Conservation (phyloP, 2,329 filamentous ascomycete species). For the Sporothrix variecibatus region DNA sequence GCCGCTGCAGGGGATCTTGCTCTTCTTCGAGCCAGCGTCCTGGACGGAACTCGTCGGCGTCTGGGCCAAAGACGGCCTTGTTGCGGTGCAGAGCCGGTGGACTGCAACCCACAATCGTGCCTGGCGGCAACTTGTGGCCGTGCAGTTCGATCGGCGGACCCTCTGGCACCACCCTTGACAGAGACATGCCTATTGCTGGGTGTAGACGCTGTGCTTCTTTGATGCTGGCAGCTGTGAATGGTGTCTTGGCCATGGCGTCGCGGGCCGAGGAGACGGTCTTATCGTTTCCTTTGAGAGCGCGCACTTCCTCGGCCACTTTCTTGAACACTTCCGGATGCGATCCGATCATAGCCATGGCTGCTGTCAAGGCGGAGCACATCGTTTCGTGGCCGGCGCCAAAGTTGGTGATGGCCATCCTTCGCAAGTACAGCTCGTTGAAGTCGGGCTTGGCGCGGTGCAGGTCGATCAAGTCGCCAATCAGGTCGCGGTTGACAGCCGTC, state of each 20-base stretch:
- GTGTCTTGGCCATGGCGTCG: conserved; percentile 32
- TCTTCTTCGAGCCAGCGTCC: conserved; percentile 48
- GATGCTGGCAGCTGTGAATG: conserved; percentile 48
- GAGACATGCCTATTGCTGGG: conserved; percentile 55
- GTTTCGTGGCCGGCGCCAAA: conserved; percentile 60
- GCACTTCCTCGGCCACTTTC: conserved; percentile 39
- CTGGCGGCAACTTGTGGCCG: conserved; percentile 45
- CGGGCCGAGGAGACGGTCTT: conserved; percentile 34
- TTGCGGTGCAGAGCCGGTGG: conserved; percentile 55
- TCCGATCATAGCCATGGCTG: conserved; percentile 51
- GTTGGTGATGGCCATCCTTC: conserved; percentile 56
- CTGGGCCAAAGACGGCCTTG: conserved; percentile 49
- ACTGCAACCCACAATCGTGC: conserved; percentile 54
- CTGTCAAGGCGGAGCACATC: conserved; percentile 54
- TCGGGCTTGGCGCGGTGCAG: conserved; percentile 49
- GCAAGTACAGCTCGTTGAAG: conserved; percentile 51
- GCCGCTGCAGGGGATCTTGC: conserved; percentile 32
- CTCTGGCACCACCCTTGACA: conserved; percentile 49
- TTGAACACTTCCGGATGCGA: conserved; percentile 40
- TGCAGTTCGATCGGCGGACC: conserved; percentile 40
- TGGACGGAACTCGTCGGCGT: conserved; percentile 48
- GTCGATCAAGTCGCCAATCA: conserved; percentile 50
- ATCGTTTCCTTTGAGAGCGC: neutral
- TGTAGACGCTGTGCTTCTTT: conserved; percentile 54
- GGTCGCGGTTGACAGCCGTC: conserved; percentile 40